These are phyloP conservation scores for Ophiocordyceps camponoti-leonardi DNA, from an alignment of 2,329 filamentous ascomycete genomes.

Conservation along the genomic window DNA sequence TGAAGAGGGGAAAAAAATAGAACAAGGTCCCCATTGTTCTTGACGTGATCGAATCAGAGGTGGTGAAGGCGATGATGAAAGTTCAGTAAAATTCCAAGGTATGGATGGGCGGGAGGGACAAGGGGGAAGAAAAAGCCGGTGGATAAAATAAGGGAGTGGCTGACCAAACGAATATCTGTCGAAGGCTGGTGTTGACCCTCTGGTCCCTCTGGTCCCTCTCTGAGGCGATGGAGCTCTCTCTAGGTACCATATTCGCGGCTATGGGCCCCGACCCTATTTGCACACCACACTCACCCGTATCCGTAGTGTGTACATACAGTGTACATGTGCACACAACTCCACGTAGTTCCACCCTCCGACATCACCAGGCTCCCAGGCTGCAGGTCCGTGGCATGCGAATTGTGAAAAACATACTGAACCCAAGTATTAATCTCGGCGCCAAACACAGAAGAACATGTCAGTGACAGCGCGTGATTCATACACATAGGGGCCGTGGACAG, in stretches of 20 bases:
- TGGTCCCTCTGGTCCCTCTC: too few relatives aligned
- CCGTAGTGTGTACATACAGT: too few relatives aligned
- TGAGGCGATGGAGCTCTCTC: too few relatives aligned
- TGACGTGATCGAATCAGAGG: not conserved
- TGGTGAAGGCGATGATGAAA: not conserved
- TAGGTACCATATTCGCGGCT: too few relatives aligned
- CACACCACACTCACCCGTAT: not conserved
- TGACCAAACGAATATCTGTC: not conserved
- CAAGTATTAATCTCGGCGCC: not conserved
- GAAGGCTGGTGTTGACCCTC: not conserved
- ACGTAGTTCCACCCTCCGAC: too few relatives aligned
- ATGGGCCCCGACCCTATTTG: not conserved
- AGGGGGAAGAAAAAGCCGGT: not conserved
- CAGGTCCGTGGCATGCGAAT: not conserved
- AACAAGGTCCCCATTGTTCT: not conserved
- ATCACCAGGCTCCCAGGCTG: not conserved
- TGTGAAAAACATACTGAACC: not conserved
- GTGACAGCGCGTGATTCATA: not conserved
- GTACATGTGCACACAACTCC: too few relatives aligned
- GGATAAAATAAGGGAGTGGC: not conserved
- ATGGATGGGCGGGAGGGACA: too few relatives aligned
- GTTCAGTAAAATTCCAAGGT: not conserved
- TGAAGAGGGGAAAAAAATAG: not conserved
- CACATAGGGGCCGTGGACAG: not conserved
- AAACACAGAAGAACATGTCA: not conserved